Evolutionary conservation across 208 protist species (phyloP).

Genomic region (Trichomonas gallinae): DNA sequence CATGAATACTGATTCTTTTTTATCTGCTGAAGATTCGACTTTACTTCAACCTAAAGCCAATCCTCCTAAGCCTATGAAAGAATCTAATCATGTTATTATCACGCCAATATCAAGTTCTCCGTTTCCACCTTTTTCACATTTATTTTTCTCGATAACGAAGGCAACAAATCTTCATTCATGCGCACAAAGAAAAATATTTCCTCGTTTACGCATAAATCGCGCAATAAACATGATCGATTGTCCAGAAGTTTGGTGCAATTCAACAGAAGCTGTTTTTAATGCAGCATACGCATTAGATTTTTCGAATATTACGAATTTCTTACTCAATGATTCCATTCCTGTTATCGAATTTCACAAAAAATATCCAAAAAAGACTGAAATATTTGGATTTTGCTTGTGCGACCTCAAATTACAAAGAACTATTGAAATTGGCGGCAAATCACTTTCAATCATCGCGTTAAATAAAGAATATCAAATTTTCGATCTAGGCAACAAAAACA

Average conservation of each 20-base stretch:
- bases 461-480: neutral
- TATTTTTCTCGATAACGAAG: neutral
- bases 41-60: neutral
- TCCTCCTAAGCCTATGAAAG: neutral
- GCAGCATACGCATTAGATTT: neutral
- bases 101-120: neutral
- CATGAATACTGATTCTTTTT: neutral
- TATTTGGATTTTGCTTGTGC: neutral
- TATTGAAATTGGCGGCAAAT: neutral
- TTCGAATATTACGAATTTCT: neutral
- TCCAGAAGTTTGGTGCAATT: neutral
- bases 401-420: neutral
- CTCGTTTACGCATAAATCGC: neutral
- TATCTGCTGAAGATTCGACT: neutral
- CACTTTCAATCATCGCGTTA: neutral
- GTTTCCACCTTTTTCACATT: conserved; percentile 19
- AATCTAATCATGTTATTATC: neutral
- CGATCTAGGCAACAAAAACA: neutral
- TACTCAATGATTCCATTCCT: neutral
- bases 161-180: neutral
- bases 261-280: neutral
- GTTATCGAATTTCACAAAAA: neutral
- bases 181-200: neutral
- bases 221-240: neutral
- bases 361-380: neutral